These are phyloP conservation scores for Rutidosis leptorrhynchoides DNA, from an alignment of 129 eudicot genomes.

Conservation along the genomic window DNA sequence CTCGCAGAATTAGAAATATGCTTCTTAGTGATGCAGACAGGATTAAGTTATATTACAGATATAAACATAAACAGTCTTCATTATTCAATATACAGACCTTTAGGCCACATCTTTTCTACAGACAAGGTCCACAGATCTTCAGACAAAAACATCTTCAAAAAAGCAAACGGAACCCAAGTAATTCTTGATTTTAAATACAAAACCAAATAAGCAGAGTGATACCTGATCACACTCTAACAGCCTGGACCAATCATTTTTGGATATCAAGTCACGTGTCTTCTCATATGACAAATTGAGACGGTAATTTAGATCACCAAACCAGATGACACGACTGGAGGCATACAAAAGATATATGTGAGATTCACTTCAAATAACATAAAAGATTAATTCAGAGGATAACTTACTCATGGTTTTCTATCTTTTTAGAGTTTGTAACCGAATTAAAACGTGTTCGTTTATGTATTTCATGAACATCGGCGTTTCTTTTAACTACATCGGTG, in stretches of 20 bases:
- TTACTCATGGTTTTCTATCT: constrained; percentile 87
- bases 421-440: constrained; percentile 37
- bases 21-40: no score
- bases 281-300: constrained; percentile 84
- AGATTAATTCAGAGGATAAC: constrained; percentile 15
- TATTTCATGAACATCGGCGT: constrained; percentile 90
- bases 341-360: constrained; percentile 5
- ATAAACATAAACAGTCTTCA: no score
- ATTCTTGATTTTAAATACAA: neutral
- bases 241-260: constrained; percentile 69
- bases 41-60: no score
- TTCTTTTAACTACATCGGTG: constrained; percentile 65
- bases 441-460: constrained; percentile 76
- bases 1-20: no score
- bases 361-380: neutral
- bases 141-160: no score
- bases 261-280: constrained; percentile 59
- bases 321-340: constrained; percentile 66
- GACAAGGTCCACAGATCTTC: no score
- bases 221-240: constrained; percentile 79
- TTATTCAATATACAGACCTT: no score
- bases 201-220: constrained; percentile 2
- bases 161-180: no score
- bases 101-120: no score
- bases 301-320: constrained; percentile 97